Evolutionary conservation across 2,329 filamentous ascomycete species (phyloP).

Genomic region (Chaetomium strumarium): DNA sequence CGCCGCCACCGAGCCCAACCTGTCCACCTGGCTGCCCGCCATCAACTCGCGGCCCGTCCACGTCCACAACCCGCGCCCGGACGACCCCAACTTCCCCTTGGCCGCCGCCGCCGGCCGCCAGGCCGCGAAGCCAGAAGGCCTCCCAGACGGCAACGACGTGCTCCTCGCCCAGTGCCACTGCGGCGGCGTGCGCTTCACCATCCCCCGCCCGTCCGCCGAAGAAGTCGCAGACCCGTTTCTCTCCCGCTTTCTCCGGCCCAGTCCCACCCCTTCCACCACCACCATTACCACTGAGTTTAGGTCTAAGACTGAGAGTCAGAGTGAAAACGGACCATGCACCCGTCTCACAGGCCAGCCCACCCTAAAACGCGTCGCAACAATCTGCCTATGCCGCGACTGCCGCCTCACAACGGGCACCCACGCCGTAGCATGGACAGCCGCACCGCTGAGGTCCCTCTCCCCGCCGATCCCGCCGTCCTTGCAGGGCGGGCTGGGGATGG

Average conservation of each 20-base stretch:
- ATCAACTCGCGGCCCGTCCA: slow-evolving; percentile 29
- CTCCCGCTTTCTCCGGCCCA: slow-evolving; percentile 32
- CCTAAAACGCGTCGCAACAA: slow-evolving; percentile 37
- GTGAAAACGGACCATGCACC: neutral
- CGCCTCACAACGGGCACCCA: slow-evolving; percentile 38
- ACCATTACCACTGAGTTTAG: no score
- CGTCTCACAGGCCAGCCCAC: slow-evolving; percentile 22
- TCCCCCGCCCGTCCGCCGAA: slow-evolving; percentile 34
- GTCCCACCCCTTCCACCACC: neutral
- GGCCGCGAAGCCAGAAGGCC: slow-evolving; percentile 32
- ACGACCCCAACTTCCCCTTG: slow-evolving; percentile 25
- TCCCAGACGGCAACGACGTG: slow-evolving; percentile 35
- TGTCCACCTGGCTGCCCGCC: slow-evolving; percentile 32
- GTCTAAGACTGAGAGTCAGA: no score
- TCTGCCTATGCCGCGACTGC: slow-evolving; percentile 42
- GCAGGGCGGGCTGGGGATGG: no score
- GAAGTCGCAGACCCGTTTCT: slow-evolving; percentile 28
- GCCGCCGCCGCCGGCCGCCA: neutral
- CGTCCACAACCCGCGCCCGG: slow-evolving; percentile 33
- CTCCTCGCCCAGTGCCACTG: slow-evolving; percentile 42
- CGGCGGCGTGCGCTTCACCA: slow-evolving; percentile 42
- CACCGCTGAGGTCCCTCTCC: slow-evolving; percentile 32
- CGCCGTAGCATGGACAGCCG: slow-evolving; percentile 38
- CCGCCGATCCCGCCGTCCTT: slow-evolving; percentile 36
- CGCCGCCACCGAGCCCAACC: slow-evolving; percentile 33